Evolutionary conservation across 2,329 filamentous ascomycete genomes (phyloP).

Genomic region (Chaetomiaceae sp.): DNA sequence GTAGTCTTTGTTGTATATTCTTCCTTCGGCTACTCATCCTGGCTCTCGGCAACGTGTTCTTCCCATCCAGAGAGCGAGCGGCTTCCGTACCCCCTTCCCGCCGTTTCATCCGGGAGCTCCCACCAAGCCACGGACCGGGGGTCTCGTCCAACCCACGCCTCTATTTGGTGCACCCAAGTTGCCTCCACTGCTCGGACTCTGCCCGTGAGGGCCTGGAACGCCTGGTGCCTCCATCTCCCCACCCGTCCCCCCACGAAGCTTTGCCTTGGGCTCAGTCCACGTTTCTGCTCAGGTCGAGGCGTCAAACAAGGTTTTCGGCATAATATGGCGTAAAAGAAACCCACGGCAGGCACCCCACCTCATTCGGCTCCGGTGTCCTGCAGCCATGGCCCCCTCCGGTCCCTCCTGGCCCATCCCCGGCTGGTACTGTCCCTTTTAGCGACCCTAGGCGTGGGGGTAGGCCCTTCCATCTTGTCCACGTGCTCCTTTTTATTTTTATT

Average conservation of each 20-base stretch:
- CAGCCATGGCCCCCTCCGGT: neutral
- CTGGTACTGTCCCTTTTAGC: neutral
- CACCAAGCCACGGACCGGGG: neutral
- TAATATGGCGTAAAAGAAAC: slow-evolving; percentile 12
- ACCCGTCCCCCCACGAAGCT: slow-evolving; percentile 4
- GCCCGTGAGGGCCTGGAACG: neutral
- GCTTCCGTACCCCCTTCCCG: neutral
- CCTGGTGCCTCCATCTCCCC: neutral
- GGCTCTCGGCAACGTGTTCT: neutral
- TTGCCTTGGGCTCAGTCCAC: too few species aligned
- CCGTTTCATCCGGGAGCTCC: neutral
- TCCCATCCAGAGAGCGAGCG: neutral
- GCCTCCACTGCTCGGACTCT: neutral
- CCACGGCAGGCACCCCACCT: slow-evolving; percentile 2
- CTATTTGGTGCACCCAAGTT: neutral
- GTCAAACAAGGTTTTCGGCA: neutral
- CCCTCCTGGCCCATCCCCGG: neutral
- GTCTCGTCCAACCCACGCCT: neutral
- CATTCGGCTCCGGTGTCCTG: neutral
- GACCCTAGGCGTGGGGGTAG: neutral
- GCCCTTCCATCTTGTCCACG: neutral
- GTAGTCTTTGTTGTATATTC: neutral
- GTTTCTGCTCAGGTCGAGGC: neutral
- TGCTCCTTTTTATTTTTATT: neutral
- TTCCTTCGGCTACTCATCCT: neutral